phyloP scores from a whole-genome alignment of 108 stramenopile species.

The Pseudonitzschia multistriata region DNA sequence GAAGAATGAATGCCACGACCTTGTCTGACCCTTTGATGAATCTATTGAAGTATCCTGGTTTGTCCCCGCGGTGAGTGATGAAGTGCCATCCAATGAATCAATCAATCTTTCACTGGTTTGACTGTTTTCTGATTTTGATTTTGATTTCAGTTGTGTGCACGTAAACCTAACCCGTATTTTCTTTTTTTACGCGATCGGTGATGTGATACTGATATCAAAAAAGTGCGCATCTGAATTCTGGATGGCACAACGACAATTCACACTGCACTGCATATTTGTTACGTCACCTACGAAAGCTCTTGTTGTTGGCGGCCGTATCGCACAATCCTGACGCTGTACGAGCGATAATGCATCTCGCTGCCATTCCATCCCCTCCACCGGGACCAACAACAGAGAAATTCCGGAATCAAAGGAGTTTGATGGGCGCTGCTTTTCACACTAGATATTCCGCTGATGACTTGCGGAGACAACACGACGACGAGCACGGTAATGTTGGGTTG shows the following conservation, averaged over 20 bases:
- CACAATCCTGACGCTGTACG: slow-evolving; percentile 68
- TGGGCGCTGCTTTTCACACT: slow-evolving; percentile 10
- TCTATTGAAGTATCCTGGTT: slow-evolving; percentile 54
- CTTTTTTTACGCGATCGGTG: background rate
- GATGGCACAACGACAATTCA: slow-evolving; percentile 73
- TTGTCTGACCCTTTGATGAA: slow-evolving; percentile 34
- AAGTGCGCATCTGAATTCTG: slow-evolving; percentile 67
- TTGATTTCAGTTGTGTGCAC: background rate
- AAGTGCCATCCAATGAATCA: background rate
- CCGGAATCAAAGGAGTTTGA: slow-evolving; percentile 27
- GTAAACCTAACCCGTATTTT: background rate
- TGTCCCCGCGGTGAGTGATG: slow-evolving; percentile 46
- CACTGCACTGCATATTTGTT: slow-evolving; percentile 73
- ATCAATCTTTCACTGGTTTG: background rate
- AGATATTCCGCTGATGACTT: slow-evolving; percentile 50
- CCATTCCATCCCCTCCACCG: slow-evolving; percentile 51
- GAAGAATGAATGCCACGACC: slow-evolving; percentile 24
- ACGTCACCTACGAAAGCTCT: slow-evolving; percentile 74
- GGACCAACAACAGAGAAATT: slow-evolving; percentile 34
- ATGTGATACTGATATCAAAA: background rate
- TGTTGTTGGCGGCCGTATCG: slow-evolving; percentile 70
- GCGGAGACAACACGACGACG: slow-evolving; percentile 63
- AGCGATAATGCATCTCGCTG: slow-evolving; percentile 68
- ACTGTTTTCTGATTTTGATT: background rate
- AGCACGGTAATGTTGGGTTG: slow-evolving; percentile 76